Evolutionary conservation across 352 stramenopile species (phyloP).

Genomic region (Globisporangium echinulatum): DNA sequence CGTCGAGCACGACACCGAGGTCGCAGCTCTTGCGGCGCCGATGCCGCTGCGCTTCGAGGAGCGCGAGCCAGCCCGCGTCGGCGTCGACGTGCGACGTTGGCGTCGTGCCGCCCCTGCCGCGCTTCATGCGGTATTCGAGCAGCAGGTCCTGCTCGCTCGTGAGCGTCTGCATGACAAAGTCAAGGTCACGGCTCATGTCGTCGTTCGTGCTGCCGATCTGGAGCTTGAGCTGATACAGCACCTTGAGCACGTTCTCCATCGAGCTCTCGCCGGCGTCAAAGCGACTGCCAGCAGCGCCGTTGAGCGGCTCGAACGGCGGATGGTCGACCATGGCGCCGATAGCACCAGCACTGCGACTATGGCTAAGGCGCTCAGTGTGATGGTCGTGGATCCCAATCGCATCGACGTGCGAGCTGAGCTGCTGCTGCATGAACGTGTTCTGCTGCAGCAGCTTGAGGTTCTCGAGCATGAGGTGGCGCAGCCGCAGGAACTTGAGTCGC

Average conservation of each 20-base stretch:
- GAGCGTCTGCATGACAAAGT: conserved; percentile 66
- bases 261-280: conserved; percentile 47
- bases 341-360: neutral
- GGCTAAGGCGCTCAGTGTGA: neutral
- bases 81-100: conserved; percentile 14
- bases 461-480: conserved; percentile 57
- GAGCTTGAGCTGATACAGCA: conserved; percentile 39
- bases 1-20: conserved; percentile 9
- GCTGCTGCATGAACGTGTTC: conserved; percentile 60
- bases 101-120: conserved; percentile 11
- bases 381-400: conserved; percentile 39
- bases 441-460: conserved; percentile 55
- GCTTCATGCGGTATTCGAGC: conserved; percentile 15
- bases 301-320: neutral
- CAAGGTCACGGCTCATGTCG: conserved; percentile 35
- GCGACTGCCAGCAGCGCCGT: neutral
- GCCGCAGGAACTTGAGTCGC: conserved; percentile 41
- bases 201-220: conserved; percentile 26
- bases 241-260: conserved; percentile 70
- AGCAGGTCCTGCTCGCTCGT: conserved; percentile 65
- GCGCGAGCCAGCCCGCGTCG: conserved; percentile 32
- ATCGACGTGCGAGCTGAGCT: conserved; percentile 57
- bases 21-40: conserved; percentile 31
- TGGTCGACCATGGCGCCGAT: too few relatives aligned
- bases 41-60: conserved; percentile 47